Evolutionary conservation across 2,329 filamentous ascomycete genomes (phyloP).

Genomic region (Aspergillus sp.): DNA sequence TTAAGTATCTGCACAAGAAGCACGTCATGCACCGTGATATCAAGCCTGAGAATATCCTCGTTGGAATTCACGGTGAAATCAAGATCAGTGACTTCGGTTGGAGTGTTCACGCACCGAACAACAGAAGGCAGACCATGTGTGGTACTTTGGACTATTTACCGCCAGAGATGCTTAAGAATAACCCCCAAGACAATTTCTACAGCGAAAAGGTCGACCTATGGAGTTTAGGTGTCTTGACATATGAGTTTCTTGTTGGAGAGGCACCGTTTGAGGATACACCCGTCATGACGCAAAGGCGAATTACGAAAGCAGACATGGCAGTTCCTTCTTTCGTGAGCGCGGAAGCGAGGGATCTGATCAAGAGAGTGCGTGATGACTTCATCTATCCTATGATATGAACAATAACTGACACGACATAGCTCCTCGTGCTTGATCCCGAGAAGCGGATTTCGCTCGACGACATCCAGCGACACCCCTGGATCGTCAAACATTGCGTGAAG

Average conservation of each 20-base stretch:
- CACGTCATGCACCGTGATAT: slow-evolving; percentile 97
- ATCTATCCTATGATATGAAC: background rate
- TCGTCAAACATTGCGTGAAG: slow-evolving; percentile 80
- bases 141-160: slow-evolving; percentile 95
- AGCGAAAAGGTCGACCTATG: slow-evolving; percentile 93
- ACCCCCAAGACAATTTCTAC: slow-evolving; percentile 77
- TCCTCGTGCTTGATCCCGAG: slow-evolving; percentile 86
- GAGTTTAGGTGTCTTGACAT: slow-evolving; percentile 89
- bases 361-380: slow-evolving; percentile 53
- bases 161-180: slow-evolving; percentile 89
- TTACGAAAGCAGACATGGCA: slow-evolving; percentile 82
- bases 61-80: slow-evolving; percentile 94
- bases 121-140: slow-evolving; percentile 88
- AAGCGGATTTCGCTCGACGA: slow-evolving; percentile 86
- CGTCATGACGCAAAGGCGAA: slow-evolving; percentile 86
- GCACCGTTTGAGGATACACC: slow-evolving; percentile 95
- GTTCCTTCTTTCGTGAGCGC: slow-evolving; percentile 83
- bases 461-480: slow-evolving; percentile 88
- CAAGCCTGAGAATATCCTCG: slow-evolving; percentile 94
- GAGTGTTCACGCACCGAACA: slow-evolving; percentile 96
- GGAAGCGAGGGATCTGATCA: slow-evolving; percentile 87
- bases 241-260: slow-evolving; percentile 92
- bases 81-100: slow-evolving; percentile 98
- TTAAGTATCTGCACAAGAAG: slow-evolving; percentile 89
- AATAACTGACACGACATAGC: slow-evolving; percentile 39